phyloP scores from a whole-genome alignment of 257 asterid species.

The Nicotiana paniculata region DNA sequence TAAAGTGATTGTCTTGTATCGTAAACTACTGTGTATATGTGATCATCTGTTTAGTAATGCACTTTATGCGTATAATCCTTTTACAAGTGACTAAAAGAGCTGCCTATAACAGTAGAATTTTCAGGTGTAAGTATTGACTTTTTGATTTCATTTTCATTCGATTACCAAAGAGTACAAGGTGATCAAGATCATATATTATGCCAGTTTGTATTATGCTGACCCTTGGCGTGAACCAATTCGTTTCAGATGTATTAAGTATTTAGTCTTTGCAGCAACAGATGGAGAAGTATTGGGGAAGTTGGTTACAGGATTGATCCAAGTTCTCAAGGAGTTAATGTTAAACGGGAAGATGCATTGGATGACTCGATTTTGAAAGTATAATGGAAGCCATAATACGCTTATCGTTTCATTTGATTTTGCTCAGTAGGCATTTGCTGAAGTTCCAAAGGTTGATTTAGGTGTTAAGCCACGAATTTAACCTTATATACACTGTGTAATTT shows the following conservation, averaged over 20 bases:
- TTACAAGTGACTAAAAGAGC: slow-evolving; percentile 28
- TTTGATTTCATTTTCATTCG: slow-evolving; percentile 37
- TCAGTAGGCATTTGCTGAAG: slow-evolving; percentile 7
- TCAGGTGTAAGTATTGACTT: slow-evolving; percentile 3
- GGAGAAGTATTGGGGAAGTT: slow-evolving; percentile 6
- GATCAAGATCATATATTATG: background rate
- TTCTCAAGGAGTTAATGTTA: background rate
- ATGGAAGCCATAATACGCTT: background rate
- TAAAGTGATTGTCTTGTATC: slow-evolving; percentile 29
- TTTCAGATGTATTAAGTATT: slow-evolving; percentile 13
- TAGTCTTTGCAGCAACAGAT: background rate
- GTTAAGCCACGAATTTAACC: background rate
- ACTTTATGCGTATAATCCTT: slow-evolving; percentile 31
- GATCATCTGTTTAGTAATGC: too few species aligned
- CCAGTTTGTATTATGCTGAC: slow-evolving; percentile 17
- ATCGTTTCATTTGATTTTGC: slow-evolving; percentile 22
- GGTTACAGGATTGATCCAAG: background rate
- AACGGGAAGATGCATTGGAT: slow-evolving; percentile 30
- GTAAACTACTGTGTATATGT: slow-evolving; percentile 12
- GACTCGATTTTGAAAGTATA: background rate
- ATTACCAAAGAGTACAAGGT: too few species aligned
- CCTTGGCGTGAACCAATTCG: too few species aligned
- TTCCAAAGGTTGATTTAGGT: background rate
- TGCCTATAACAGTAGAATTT: slow-evolving; percentile 19
- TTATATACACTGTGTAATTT: too few species aligned